phyloP scores from a whole-genome alignment of 768 basidiomycete genomes.

The Lepiota venenata region DNA sequence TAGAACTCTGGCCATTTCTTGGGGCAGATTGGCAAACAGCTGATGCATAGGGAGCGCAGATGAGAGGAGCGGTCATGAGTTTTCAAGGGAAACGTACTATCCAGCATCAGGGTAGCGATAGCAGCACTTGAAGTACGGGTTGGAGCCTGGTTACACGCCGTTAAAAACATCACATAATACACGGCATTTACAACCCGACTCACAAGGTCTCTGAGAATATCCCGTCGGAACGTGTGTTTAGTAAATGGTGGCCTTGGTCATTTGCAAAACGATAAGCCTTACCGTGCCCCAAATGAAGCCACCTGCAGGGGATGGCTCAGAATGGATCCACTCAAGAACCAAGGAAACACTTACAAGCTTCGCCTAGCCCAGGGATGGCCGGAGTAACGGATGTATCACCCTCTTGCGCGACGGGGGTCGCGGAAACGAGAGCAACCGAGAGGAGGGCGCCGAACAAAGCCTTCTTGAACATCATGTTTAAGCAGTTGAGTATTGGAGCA shows the following conservation, averaged over 20 bases:
- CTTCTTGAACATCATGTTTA: not conserved
- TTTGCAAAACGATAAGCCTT: not conserved
- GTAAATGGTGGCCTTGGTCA: too few relatives aligned
- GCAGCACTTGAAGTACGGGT: not conserved
- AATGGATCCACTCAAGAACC: too few relatives aligned
- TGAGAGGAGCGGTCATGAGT: not conserved
- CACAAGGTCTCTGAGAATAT: not conserved
- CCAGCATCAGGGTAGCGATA: not conserved
- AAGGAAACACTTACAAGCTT: not conserved
- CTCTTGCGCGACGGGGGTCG: not conserved
- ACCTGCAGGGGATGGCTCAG: not conserved
- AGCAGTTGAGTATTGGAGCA: too few relatives aligned
- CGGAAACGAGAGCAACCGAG: not conserved
- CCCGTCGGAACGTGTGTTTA: not conserved
- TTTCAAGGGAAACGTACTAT: not conserved
- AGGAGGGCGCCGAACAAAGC: not conserved
- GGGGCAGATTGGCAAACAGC: too few relatives aligned
- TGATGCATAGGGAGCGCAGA: too few relatives aligned
- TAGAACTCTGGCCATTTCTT: too few relatives aligned
- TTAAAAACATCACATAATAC: not conserved
- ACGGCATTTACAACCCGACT: not conserved
- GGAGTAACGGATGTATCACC: not conserved
- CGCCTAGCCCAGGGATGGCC: not conserved
- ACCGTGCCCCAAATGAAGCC: constrained; percentile 5
- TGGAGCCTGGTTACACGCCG: not conserved